Percentiles rank a stretch among this genome's conserved stretches.
Conservation (phyloP, 805 yeast species). For the Brettanomyces bruxellensis region DNA sequence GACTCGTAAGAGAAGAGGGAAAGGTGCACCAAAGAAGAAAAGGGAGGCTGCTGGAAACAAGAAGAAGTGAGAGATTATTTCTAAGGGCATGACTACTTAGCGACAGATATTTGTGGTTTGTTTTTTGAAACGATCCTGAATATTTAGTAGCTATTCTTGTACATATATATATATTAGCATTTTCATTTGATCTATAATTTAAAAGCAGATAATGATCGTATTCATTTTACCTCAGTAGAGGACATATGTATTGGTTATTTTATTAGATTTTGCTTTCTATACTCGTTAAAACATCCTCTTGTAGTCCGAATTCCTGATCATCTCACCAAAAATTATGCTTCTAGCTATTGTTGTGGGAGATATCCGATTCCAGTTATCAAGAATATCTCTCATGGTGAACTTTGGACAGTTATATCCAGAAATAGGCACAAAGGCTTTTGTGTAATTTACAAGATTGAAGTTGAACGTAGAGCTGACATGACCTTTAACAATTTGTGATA, state of each 20-base stretch:
- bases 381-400: conserved; percentile 8
- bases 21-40: conserved; percentile 79
- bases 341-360: conserved; percentile 13
- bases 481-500: conserved; percentile 18
- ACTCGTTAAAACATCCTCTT: conserved; percentile 20
- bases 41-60: conserved; percentile 33
- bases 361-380: conserved; percentile 19
- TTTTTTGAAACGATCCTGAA: no score
- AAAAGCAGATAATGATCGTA: no score
- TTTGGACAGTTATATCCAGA: not conserved
- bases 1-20: conserved; percentile 73
- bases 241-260: not conserved
- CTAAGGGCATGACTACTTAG: not conserved
- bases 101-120: not conserved
- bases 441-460: conserved; percentile 20
- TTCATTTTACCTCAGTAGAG: no score
- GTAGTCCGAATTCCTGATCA: conserved; percentile 22
- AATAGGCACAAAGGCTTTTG: conserved; percentile 5
- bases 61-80: conserved; percentile 20
- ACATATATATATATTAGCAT: no score
- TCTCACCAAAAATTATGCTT: conserved; percentile 20
- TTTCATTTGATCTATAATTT: no score
- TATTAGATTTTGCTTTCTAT: not conserved
- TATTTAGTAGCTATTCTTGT: no score
- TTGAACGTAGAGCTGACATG: conserved; percentile 22